phyloP scores from a whole-genome alignment of 2,329 filamentous ascomycete genomes.

The Thelonectria rubi region DNA sequence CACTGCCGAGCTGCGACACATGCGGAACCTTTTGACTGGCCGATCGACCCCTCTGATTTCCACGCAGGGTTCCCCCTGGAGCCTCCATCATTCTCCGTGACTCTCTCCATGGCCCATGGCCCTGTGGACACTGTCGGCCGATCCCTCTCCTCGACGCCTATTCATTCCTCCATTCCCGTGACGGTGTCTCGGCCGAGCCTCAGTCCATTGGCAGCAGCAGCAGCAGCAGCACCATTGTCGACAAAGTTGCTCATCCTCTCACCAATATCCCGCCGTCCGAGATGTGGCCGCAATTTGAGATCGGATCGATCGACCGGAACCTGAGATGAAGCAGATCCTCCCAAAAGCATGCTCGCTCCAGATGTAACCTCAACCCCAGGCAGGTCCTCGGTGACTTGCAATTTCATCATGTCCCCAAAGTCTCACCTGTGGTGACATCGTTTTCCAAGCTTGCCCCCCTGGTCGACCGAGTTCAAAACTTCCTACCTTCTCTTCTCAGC shows the following conservation, averaged over 20 bases:
- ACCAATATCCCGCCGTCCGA: neutral
- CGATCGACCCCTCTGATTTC: neutral
- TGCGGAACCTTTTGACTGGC: no score
- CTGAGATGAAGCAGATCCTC: neutral
- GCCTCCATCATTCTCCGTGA: no score
- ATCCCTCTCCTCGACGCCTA: neutral
- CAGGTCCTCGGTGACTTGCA: no score
- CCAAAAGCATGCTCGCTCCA: neutral
- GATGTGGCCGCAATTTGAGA: neutral
- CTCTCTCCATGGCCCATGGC: no score
- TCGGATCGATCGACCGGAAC: conserved; percentile 5
- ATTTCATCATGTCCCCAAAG: neutral
- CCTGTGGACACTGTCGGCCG: no score
- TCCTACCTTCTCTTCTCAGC: neutral
- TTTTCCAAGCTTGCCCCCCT: neutral
- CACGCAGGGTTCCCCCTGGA: neutral
- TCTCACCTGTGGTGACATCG: neutral
- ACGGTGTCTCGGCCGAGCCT: no score
- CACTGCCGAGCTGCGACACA: neutral
- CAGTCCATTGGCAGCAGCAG: no score
- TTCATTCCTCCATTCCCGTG: neutral
- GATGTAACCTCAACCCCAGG: neutral
- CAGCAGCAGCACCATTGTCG: neutral
- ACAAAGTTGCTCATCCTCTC: no score
- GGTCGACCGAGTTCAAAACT: neutral